Evolutionary conservation across 768 basidiomycete species (phyloP), one percentile per base, ranked within the genome.

Genomic region (Pleurotus pulmonarius): DNA sequence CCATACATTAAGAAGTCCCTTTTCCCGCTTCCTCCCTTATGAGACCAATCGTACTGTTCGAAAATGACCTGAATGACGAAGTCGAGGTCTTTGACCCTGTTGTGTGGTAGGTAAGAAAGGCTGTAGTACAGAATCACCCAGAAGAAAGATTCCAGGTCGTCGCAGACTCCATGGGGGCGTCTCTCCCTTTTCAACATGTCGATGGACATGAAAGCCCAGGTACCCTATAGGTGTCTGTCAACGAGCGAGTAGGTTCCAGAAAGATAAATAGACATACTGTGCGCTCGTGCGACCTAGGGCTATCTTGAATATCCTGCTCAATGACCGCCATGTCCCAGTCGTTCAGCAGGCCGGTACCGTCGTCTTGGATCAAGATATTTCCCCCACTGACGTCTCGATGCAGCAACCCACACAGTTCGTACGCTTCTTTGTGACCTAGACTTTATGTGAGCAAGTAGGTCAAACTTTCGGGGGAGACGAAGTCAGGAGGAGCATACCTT

Each of bases 181-280:
- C 55, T 26, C 34, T 46, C 37, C 25, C 24, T 37, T 20, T 39
- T 16, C 22, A 43, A 53, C n/a, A 63, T 46, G 18, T 26, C 29
- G n/a, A 56, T 60, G 7, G 61, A 54, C 54, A 63, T 60, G 48
- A 63, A 63, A 25, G 60, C 51, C 56, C 61, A 49, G 18, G 61
- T 60, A 6, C 61, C 61, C 61, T 63, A 56, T 2, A 38, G 22
- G 11, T 16, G 16, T 12, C 29, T 11, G 12, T 20, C 29, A 34
- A 8, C 29, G 29, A 34, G 29, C 2, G 29, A 2, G 29, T 34
- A 8, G 29, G 0, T 34, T 34, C 29, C 9, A 2, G 29, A 34
- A 34, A 34, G 29, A 34, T 34, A 34, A 11, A 9, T 12, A 24
- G n/a, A 59, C 54, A 48, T 25, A 59, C 58, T 0, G 58, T 55